A percentile compares a stretch with the other conserved stretches of the same genome.
Conservation (phyloP, 768 basidiomycete species). For the Serpula lacrymans region DNA sequence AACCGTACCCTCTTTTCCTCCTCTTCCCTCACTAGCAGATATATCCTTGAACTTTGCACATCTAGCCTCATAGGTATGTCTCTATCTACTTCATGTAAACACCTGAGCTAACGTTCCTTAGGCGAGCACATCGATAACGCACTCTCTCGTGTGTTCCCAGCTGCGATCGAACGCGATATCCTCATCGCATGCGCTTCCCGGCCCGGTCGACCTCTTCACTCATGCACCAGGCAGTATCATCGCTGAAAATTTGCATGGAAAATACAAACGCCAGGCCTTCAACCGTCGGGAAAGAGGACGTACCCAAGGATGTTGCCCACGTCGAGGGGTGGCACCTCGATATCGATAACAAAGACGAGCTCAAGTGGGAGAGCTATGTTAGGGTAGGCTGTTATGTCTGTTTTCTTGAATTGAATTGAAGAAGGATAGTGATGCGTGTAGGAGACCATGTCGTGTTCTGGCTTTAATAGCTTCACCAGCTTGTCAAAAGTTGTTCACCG, state of each 20-base stretch:
- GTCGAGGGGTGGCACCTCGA: slow-evolving; percentile 67
- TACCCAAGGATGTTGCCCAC: slow-evolving; percentile 30
- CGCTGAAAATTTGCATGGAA: slow-evolving; percentile 57
- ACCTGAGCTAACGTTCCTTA: slow-evolving; percentile 23
- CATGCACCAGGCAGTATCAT: slow-evolving; percentile 50
- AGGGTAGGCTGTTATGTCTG: slow-evolving; percentile 82
- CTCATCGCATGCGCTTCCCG: slow-evolving; percentile 70
- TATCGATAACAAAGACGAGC: slow-evolving; percentile 57
- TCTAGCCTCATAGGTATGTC: slow-evolving; percentile 33
- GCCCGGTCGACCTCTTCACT: slow-evolving; percentile 15
- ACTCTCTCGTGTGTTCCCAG: slow-evolving; percentile 78
- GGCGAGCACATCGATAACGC: slow-evolving; percentile 87
- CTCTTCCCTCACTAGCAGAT: background rate
- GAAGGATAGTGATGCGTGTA: no score
- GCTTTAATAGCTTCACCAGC: no score
- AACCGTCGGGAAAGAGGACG: slow-evolving; percentile 33
- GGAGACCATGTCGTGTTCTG: no score
- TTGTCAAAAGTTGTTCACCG: no score
- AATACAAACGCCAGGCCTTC: slow-evolving; percentile 60
- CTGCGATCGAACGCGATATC: slow-evolving; percentile 83
- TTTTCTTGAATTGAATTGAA: slow-evolving; percentile 13
- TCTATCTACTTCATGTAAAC: slow-evolving; percentile 20
- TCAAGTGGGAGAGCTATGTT: slow-evolving; percentile 86
- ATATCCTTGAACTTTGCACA: background rate
- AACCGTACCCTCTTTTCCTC: slow-evolving; percentile 8